Percentiles rank a stretch among this genome's conserved stretches.
Conservation (phyloP, 768 basidiomycete genomes). For the Podaxis sp. region DNA sequence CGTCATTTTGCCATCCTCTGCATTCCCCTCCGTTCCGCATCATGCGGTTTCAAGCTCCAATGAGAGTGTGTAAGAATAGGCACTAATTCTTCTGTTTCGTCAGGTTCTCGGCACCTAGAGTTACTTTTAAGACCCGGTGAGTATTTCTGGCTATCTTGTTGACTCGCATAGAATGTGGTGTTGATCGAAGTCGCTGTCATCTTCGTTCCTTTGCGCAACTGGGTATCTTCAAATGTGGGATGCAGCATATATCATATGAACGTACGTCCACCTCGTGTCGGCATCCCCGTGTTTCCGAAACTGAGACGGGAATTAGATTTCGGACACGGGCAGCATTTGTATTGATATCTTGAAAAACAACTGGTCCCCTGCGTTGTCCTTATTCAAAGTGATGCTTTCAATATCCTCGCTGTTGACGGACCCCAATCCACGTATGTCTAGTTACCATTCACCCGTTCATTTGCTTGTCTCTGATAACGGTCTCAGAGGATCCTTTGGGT, state of each 20-base stretch:
- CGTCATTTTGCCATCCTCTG: background rate
- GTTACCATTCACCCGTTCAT: background rate
- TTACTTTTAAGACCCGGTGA: slow-evolving; percentile 73
- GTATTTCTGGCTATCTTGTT: slow-evolving; percentile 17
- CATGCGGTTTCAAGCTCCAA: slow-evolving; percentile 6
- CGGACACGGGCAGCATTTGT: slow-evolving; percentile 75
- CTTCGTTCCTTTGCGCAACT: background rate
- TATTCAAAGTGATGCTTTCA: slow-evolving; percentile 94
- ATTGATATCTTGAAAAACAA: slow-evolving; percentile 92
- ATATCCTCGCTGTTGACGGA: slow-evolving; percentile 91
- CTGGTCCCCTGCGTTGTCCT: slow-evolving; percentile 92
- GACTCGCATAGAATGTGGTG: background rate
- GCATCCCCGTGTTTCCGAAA: background rate
- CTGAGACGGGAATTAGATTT: slow-evolving; percentile 43
- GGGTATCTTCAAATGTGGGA: background rate
- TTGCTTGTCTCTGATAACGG: background rate
- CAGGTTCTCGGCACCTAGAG: slow-evolving; percentile 80
- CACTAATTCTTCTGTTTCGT: background rate
- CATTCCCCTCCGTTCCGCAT: background rate
- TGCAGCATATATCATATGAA: slow-evolving; percentile 88
- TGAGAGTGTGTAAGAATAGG: slow-evolving; percentile 4
- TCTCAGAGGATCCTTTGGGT: slow-evolving; percentile 72
- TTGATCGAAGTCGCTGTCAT: background rate
- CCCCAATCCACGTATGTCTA: slow-evolving; percentile 82
- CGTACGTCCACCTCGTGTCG: slow-evolving; percentile 30